Conservation (phyloP, 1,139 yeast species). For the Candida buenavistaensis region DNA sequence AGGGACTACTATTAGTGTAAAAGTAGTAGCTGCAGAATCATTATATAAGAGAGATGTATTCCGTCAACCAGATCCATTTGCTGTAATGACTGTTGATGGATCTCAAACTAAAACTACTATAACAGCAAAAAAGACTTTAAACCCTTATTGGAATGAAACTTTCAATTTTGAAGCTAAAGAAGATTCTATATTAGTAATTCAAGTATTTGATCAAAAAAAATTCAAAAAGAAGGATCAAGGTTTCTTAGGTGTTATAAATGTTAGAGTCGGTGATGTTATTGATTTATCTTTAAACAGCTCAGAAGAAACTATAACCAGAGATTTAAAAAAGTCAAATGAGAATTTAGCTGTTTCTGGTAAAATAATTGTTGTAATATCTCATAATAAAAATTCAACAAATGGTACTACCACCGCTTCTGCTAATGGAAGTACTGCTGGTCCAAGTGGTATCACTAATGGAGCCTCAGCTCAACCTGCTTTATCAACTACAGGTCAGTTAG, state of each 20-base stretch:
- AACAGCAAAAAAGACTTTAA: constrained; percentile 89
- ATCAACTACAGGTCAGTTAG: constrained; percentile 9
- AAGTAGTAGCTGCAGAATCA: constrained; percentile 94
- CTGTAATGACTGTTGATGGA: constrained; percentile 95
- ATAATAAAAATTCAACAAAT: constrained; percentile 21
- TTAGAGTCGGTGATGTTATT: constrained; percentile 85
- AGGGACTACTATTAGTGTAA: constrained; percentile 52
- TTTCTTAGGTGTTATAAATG: constrained; percentile 93
- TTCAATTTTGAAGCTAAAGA: constrained; percentile 78
- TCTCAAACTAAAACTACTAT: constrained; percentile 93
- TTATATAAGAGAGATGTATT: constrained; percentile 93
- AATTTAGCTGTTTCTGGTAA: constrained; percentile 91
- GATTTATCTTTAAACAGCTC: constrained; percentile 59
- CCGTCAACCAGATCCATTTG: constrained; percentile 96
- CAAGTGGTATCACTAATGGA: constrained; percentile 11
- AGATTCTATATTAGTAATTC: constrained; percentile 85
- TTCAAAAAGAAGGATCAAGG: constrained; percentile 99
- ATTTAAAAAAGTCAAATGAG: constrained; percentile 88
- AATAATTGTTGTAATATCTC: constrained; percentile 73
- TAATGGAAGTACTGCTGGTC: constrained; percentile 11
- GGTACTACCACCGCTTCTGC: constrained; percentile 17
- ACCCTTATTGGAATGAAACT: constrained; percentile 97
- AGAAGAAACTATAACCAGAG: constrained; percentile 91
- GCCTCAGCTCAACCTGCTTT: constrained; percentile 7
- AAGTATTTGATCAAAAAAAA: constrained; percentile 94